These are phyloP conservation scores for Penicillium goetzii DNA, from an alignment of 495 filamentous ascomycete species.

Conservation along the genomic window DNA sequence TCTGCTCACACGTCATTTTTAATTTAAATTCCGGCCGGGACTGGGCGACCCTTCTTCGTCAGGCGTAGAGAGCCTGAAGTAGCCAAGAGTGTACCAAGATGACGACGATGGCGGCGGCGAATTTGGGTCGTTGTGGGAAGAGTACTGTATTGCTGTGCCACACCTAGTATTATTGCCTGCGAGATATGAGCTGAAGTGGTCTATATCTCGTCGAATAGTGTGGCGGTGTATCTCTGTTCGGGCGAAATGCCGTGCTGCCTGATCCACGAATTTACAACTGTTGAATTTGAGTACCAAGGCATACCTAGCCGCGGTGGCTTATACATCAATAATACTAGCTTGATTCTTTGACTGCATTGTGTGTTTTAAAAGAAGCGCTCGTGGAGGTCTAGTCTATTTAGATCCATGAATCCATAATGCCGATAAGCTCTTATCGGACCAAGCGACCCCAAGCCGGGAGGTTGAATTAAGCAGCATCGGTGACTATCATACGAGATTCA, in stretches of 20 bases:
- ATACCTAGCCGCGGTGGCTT: not conserved
- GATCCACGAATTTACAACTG: not conserved
- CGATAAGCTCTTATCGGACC: constrained; percentile 8
- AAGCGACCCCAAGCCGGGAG: not conserved
- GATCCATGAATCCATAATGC: not conserved
- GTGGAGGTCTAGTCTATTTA: not conserved
- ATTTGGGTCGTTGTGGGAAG: not conserved
- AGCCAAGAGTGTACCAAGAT: constrained; percentile 19
- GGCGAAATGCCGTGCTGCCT: not conserved
- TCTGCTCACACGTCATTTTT: constrained; percentile 26
- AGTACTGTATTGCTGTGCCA: not conserved
- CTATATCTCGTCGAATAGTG: not conserved
- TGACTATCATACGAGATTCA: not conserved
- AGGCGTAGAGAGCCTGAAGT: constrained; percentile 13
- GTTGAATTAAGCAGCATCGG: not conserved
- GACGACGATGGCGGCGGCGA: constrained; percentile 29
- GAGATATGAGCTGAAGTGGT: no score
- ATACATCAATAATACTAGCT: not conserved
- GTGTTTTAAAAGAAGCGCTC: not conserved
- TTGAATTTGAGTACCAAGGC: not conserved
- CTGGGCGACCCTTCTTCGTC: not conserved
- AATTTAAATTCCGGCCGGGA: constrained; percentile 19
- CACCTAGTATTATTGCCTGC: no score
- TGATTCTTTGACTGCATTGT: not conserved
- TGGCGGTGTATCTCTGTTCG: not conserved